Evolutionary conservation across 768 basidiomycete species (phyloP), one percentile per base, ranked within the genome.

Genomic region (Boletus edulis): DNA sequence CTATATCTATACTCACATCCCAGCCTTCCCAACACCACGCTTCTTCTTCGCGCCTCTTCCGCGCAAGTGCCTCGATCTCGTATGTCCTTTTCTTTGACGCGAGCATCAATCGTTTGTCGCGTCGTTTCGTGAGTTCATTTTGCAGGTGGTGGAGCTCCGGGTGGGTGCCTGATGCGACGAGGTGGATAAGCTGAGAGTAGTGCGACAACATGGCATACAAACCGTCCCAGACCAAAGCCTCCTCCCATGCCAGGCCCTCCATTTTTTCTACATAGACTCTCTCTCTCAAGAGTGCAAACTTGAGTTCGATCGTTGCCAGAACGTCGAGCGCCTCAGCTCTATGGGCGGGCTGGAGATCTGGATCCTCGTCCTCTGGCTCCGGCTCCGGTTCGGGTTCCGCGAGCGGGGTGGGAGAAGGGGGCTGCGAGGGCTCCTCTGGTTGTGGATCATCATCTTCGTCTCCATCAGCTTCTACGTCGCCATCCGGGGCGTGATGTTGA

Each of bases 211-310:
- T 8, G 4, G 31, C 10, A 15, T 20, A 75, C 85, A 62, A 61
- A 94, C 94, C 90, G 41, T 86, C 81, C 29, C 81, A 76, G 22
- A 98, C 79, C 62, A 94, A 75, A 14, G 81, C 74, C 65, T 98
- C 94, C 70, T 98, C 96, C 83, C 86, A 88, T 34, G 90, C 87
- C 9, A 96, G 75, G 5, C 83, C 84, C 39, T 94, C 90, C 92
- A 98, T 94, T 69, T 94, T 90, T 73, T 98, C 96, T 18, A 98
- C 78, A 69, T 95, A 98, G 15, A 98, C 77, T 47, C 84, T 78
- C 68, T 98, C 94, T 45, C 96, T 75, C 52, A 98, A 71, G 32
- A 89, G 73, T 0, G 95, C 94, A 70, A 94, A 97, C 65, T 91
- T 92, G 72, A 98, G 83, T 67, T 99, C 96, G 62, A 99, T 95